Conservation (phyloP, 345 rosid genomes). For the Citrus inodora region DNA sequence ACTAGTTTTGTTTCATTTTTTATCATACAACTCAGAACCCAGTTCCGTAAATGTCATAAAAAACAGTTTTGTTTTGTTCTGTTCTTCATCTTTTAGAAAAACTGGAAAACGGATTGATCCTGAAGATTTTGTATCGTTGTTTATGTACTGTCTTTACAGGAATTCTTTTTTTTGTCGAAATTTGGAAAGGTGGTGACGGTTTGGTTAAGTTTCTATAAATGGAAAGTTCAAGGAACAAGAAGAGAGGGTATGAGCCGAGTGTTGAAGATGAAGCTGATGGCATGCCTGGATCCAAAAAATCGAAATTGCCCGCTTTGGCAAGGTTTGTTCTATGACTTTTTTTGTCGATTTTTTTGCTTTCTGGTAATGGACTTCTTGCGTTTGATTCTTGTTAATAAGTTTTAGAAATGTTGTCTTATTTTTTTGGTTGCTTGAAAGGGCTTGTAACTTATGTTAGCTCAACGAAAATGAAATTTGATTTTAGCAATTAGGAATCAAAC, state of each 20-base stretch:
- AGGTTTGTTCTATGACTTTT: conserved; percentile 37
- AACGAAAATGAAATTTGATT: not conserved
- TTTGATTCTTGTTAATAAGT: not conserved
- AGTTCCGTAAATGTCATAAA: conserved; percentile 14
- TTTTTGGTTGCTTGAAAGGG: not conserved
- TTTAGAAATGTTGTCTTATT: not conserved
- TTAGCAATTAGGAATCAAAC: not conserved
- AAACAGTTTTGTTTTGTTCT: not conserved
- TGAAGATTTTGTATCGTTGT: conserved; percentile 15
- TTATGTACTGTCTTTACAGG: conserved; percentile 24
- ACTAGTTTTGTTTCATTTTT: not conserved
- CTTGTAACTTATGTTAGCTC: not conserved
- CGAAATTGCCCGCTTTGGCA: conserved; percentile 78
- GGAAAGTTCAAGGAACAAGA: conserved; percentile 69
- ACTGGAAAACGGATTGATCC: not conserved
- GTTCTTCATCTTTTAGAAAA: not conserved
- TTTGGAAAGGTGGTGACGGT: conserved; percentile 19
- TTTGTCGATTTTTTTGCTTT: not conserved
- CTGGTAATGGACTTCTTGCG: not conserved
- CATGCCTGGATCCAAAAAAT: conserved; percentile 60
- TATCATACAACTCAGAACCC: not conserved
- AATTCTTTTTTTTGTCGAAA: conserved; percentile 8
- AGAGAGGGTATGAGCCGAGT: conserved; percentile 54
- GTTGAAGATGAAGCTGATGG: conserved; percentile 44
- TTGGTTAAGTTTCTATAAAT: conserved; percentile 33